phyloP scores from a whole-genome alignment of 148 eudicot species.

The Heliosperma pusillum region DNA sequence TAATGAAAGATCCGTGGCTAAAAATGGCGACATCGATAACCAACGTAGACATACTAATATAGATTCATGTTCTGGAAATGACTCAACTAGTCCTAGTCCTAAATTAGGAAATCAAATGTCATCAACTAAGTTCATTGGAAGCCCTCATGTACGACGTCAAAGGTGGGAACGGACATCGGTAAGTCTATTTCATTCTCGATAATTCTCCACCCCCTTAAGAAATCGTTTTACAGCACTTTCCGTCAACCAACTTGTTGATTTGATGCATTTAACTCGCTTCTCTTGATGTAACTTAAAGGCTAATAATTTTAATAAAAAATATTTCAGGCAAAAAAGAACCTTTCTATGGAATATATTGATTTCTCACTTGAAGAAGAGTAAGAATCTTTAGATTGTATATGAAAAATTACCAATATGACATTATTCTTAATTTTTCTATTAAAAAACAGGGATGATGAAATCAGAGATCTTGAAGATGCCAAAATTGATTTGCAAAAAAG shows the following conservation, averaged over 20 bases:
- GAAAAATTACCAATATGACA: conserved; percentile 1
- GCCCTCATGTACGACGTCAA: conserved; percentile 29
- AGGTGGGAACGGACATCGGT: conserved; percentile 75
- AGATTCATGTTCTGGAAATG: conserved; percentile 25
- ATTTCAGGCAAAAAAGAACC: conserved; percentile 72
- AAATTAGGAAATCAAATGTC: conserved; percentile 26
- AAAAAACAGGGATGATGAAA: conserved; percentile 50
- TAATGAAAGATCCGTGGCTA: conserved; percentile 12
- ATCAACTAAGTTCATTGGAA: conserved; percentile 31
- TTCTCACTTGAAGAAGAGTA: conserved; percentile 61
- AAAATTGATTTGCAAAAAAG: conserved; percentile 45
- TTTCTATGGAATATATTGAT: conserved; percentile 64
- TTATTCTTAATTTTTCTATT: conserved; percentile 14
- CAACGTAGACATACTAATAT: conserved; percentile 28
- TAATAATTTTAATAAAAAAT: neutral
- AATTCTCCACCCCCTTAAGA: too few species aligned
- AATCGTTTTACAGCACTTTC: neutral
- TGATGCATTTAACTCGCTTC: conserved; percentile 2
- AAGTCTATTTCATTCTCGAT: conserved; percentile 27
- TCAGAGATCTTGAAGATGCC: conserved; percentile 51
- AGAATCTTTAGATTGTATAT: conserved; percentile 31
- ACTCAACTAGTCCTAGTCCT: conserved; percentile 25
- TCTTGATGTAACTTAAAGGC: neutral
- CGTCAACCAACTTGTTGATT: neutral
- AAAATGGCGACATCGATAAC: conserved; percentile 11